Evolutionary conservation across 2,329 filamentous ascomycete species (phyloP).

Genomic region (Zalaria sp.): DNA sequence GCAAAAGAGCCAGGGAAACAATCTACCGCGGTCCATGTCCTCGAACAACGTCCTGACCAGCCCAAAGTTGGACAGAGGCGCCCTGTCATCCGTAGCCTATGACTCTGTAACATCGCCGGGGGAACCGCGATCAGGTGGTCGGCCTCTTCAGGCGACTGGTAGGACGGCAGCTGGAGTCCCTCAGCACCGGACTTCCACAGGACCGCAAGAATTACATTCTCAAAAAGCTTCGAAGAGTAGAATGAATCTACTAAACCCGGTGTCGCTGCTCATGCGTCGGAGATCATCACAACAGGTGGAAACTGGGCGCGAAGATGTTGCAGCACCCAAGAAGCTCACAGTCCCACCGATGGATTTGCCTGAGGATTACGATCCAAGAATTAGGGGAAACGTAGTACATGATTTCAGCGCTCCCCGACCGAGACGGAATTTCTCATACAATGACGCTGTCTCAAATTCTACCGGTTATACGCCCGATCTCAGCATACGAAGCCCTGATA

Average conservation of each 20-base stretch:
- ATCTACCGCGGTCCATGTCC: background rate
- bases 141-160: constrained; percentile 6
- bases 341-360: constrained; percentile 31
- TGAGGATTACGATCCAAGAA: constrained; percentile 49
- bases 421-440: constrained; percentile 20
- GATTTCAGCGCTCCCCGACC: constrained; percentile 49
- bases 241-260: constrained; percentile 39
- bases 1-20: background rate
- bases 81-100: constrained; percentile 7
- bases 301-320: constrained; percentile 33
- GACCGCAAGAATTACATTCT: constrained; percentile 2
- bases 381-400: constrained; percentile 48
- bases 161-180: constrained; percentile 5
- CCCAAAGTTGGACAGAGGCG: background rate
- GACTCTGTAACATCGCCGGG: constrained; percentile 4
- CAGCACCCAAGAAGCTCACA: constrained; percentile 33
- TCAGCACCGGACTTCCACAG: constrained; percentile 4
- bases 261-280: constrained; percentile 43
- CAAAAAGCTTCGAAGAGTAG: constrained; percentile 5
- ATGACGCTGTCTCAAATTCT: constrained; percentile 4
- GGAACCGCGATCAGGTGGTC: constrained; percentile 7
- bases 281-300: constrained; percentile 33
- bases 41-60: background rate
- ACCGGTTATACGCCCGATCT: background rate
- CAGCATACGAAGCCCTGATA: background rate